Evolutionary conservation across 257 asterid genomes (phyloP).

Genomic region (Dorcoceras hygrometricum): DNA sequence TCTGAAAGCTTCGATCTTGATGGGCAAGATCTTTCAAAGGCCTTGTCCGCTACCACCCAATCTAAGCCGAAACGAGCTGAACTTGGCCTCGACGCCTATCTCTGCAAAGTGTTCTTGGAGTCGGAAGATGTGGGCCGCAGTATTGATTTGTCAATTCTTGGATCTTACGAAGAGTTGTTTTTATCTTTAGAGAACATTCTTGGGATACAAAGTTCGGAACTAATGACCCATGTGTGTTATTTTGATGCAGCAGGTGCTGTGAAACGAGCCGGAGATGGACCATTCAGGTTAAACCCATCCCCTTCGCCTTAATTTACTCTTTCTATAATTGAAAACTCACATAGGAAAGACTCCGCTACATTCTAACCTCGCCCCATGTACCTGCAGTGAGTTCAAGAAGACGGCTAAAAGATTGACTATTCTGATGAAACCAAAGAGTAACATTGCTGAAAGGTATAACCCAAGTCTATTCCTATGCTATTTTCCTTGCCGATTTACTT

Average conservation of each 20-base stretch:
- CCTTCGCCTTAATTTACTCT: not conserved
- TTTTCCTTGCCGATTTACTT: not conserved
- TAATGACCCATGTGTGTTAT: conserved; percentile 53
- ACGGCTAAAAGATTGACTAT: conserved; percentile 18
- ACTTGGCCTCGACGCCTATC: conserved; percentile 58
- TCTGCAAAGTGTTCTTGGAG: conserved; percentile 89
- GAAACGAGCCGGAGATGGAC: conserved; percentile 69
- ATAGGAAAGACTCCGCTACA: not conserved
- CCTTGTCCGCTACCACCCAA: conserved; percentile 34
- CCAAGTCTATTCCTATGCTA: too few species aligned
- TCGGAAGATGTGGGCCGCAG: conserved; percentile 80
- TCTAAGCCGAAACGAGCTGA: conserved; percentile 45
- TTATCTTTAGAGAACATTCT: conserved; percentile 65
- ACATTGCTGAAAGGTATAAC: conserved; percentile 10
- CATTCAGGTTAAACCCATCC: conserved; percentile 52
- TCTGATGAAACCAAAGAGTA: conserved; percentile 8
- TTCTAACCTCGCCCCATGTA: not conserved
- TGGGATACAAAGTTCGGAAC: conserved; percentile 58
- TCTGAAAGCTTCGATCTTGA: conserved; percentile 31
- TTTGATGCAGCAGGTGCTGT: conserved; percentile 60
- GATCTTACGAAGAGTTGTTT: conserved; percentile 79
- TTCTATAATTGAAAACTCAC: not conserved
- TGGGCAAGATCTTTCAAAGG: conserved; percentile 33
- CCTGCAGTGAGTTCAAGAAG: conserved; percentile 19
- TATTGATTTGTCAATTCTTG: conserved; percentile 68